Conservation (phyloP, 164 flowering plant species). For the Chloranthus sessilifolius region DNA sequence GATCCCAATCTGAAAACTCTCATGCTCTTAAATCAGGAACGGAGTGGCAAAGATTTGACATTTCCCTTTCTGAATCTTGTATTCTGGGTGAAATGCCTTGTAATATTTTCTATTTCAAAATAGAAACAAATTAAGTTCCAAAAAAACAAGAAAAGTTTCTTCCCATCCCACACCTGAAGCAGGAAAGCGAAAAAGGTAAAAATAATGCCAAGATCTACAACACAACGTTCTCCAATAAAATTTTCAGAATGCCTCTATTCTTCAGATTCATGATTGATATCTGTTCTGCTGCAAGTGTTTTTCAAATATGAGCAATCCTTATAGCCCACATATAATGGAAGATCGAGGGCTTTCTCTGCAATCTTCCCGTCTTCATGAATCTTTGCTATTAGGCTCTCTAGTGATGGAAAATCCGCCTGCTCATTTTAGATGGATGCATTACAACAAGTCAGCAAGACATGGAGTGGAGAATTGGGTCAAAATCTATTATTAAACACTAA, state of each 20-base stretch:
- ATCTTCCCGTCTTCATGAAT: slow-evolving; percentile 69
- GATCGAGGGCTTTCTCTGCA: slow-evolving; percentile 83
- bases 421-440: neutral
- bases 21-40: no score
- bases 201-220: neutral
- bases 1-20: no score
- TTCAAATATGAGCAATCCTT: slow-evolving; percentile 49
- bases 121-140: no score
- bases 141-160: no score
- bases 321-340: slow-evolving; percentile 54
- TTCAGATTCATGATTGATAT: slow-evolving; percentile 5
- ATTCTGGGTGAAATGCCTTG: no score
- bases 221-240: neutral
- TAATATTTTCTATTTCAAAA: no score
- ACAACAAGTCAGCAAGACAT: neutral
- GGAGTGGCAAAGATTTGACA: no score
- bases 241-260: neutral
- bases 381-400: slow-evolving; percentile 62
- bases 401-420: slow-evolving; percentile 76
- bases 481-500: no score
- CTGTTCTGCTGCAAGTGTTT: slow-evolving; percentile 13
- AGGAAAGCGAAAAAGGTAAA: neutral
- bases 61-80: no score
- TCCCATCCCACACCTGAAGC: no score
- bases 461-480: neutral